Percentiles rank a stretch among this genome's conserved stretches.
Evolutionary conservation across 2,329 filamentous ascomycete genomes (phyloP).

Genomic region (Cladosporium colombiae): DNA sequence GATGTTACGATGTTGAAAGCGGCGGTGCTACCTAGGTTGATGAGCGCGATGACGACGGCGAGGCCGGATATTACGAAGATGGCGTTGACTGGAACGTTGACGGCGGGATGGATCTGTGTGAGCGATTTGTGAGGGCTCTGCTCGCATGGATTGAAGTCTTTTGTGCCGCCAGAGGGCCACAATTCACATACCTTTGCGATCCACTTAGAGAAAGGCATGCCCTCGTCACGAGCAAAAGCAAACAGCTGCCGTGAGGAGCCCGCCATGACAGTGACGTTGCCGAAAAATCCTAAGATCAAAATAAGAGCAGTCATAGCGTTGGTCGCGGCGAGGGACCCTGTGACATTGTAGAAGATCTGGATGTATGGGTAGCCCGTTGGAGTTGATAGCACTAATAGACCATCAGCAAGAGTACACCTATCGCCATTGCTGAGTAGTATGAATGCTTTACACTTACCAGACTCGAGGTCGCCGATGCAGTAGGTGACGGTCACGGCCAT

Average conservation of each 20-base stretch:
- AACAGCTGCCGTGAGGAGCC: conserved; percentile 42
- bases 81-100: conserved; percentile 33
- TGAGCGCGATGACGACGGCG: conserved; percentile 25
- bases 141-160: neutral
- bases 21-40: conserved; percentile 40
- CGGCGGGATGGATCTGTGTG: conserved; percentile 26
- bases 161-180: neutral
- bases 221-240: conserved; percentile 44
- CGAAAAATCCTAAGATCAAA: conserved; percentile 39
- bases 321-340: conserved; percentile 25
- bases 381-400: conserved; percentile 25
- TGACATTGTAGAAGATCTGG: conserved; percentile 38
- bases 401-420: neutral
- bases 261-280: conserved; percentile 42
- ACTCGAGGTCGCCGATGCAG: conserved; percentile 24
- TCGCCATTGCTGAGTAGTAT: neutral
- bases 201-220: conserved; percentile 38
- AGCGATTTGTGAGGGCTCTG: neutral
- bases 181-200: conserved; percentile 29
- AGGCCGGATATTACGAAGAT: conserved; percentile 25
- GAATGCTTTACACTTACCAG: conserved; percentile 21
- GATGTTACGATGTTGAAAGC: conserved; percentile 45
- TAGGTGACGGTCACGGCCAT: conserved; percentile 27
- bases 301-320: conserved; percentile 31
- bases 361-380: conserved; percentile 36